Evolutionary conservation across 352 stramenopile genomes (phyloP), one percentile per base, ranked within the genome.

Genomic region (Phytopythium montanum): DNA sequence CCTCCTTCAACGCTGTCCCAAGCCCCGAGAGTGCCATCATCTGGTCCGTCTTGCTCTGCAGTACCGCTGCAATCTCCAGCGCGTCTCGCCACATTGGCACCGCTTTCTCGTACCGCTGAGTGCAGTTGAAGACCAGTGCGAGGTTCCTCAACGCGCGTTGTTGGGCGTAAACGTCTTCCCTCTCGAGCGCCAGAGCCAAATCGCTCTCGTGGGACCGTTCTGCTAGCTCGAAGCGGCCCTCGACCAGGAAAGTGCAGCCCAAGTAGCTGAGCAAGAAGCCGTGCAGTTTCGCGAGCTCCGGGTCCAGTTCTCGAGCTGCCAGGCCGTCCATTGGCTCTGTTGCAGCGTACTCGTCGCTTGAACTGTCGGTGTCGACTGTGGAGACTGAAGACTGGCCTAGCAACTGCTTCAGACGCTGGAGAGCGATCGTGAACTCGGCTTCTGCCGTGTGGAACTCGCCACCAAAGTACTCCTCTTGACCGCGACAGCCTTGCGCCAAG

Each of bases 81-180:
- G 61, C 66, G 61, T 88, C 79, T 31, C 71, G 69, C 79, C 79
- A 88, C 16, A 86, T 64, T 21, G 73, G 66, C 36, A 84, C 69
- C 5, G 75, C 69, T 31, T 86, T 72, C n/a, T 59, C 36, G 45
- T 79, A 83, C 3, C 74, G 72, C 28, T 82, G 72, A 12, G 70
- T 79, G 5, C 58, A 28, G 46, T 65, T 76, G 55, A 75, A 81
- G 28, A 81, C 56, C 25, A 81, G 61, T 2, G 79, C 79, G 26
- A 88, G 73, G 49, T 88, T 88, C 0, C 74, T 69, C 31, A 80
- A 56, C 2, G 75, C 73, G 2, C 79, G 76, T 14, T 81, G 69
- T 38, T 88, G 79, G 0, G 75, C 72, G 34, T 75, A 58, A 39
- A 86, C 66, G 55, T 88, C 79, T 59, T 86, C 79, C 23, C 65